Evolutionary conservation across 441 rosid genomes (phyloP).

Genomic region (Cnidoscolus chayamansa): DNA sequence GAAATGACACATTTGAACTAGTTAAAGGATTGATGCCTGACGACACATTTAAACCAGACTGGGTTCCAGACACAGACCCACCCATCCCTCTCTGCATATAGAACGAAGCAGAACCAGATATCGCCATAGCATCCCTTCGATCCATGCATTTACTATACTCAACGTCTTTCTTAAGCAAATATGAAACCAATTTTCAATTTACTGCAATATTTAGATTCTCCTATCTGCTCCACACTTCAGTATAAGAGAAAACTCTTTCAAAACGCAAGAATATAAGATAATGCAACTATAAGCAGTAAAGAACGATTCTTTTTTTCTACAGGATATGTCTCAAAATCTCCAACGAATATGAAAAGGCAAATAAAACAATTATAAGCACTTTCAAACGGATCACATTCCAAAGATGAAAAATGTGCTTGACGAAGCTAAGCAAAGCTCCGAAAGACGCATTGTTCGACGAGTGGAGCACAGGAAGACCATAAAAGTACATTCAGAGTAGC

Average conservation of each 20-base stretch:
- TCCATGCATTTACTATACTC: constrained; percentile 71
- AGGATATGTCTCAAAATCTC: constrained; percentile 8
- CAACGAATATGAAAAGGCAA: not conserved
- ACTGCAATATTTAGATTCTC: constrained; percentile 10
- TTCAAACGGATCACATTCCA: constrained; percentile 16
- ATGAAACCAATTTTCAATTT: constrained; percentile 18
- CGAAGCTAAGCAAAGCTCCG: constrained; percentile 16
- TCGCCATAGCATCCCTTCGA: constrained; percentile 83
- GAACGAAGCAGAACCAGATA: constrained; percentile 70
- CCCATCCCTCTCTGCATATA: constrained; percentile 75
- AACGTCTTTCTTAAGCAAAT: constrained; percentile 24
- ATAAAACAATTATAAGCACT: not conserved
- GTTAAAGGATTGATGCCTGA: constrained; percentile 53
- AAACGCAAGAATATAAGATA: constrained; percentile 10
- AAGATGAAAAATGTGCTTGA: constrained; percentile 18
- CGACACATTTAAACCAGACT: constrained; percentile 56
- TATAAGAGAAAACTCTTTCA: constrained; percentile 25
- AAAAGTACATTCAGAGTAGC: constrained; percentile 3
- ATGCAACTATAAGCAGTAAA: constrained; percentile 4
- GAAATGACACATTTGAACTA: constrained; percentile 50
- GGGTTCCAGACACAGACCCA: constrained; percentile 57
- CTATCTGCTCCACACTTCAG: constrained; percentile 7
- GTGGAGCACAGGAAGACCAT: constrained; percentile 16
- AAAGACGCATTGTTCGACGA: constrained; percentile 16
- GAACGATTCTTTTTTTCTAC: not conserved